Base-by-base conservation (phyloP, 352 stramenopile species). In the Globisporangium barbulae region DNA sequence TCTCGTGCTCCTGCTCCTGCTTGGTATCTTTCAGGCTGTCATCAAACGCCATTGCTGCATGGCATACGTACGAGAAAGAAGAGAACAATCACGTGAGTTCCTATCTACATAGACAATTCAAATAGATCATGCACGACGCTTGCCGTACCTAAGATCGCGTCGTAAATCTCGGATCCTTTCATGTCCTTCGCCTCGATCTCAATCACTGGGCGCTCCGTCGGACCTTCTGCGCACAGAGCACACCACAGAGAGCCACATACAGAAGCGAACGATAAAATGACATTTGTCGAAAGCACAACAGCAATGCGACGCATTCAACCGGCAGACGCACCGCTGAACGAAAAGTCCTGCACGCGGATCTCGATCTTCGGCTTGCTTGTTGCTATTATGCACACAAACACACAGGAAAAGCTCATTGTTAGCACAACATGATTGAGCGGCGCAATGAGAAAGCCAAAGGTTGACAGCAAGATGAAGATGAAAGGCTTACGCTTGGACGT, bases 161-260 rank as follows among this genome's bases (percentile, higher is more conserved):
- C 73, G 53, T 77, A 79, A 65, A 87, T 72, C 48, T 87, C 78
- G 0, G 78, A 73, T 41, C 75, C 80, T 53, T 60, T 68, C 57
- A 87, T 79, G 60, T 87, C 78, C 60, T 75, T 78, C 25, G 75
- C 72, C 13, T 83, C 69, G 10, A 87, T 70, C 54, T 84, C 71
- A 42, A 87, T 76, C 22, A 79, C 63, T 52, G 69, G 71, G 10
- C 64, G 75, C 57, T 87, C 72, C 9, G 56, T 70, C 1, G 67
- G 65, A 30, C 68, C 75, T 58, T 86, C 77, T 85, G 68, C 58
- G 67, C 49, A 59, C 62, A 69, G 57, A 7, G 35, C 50, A 55
- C 10, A 13, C 25, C 37, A 49, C 22, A 62, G 22, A 53, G 19
- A 39, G 12, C 48, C 30, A 37, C 15, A 49, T 6, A 53, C 10